These are phyloP conservation scores for Salvia miltiorrhiza DNA, from an alignment of 257 asterid genomes.

Conservation along the genomic window DNA sequence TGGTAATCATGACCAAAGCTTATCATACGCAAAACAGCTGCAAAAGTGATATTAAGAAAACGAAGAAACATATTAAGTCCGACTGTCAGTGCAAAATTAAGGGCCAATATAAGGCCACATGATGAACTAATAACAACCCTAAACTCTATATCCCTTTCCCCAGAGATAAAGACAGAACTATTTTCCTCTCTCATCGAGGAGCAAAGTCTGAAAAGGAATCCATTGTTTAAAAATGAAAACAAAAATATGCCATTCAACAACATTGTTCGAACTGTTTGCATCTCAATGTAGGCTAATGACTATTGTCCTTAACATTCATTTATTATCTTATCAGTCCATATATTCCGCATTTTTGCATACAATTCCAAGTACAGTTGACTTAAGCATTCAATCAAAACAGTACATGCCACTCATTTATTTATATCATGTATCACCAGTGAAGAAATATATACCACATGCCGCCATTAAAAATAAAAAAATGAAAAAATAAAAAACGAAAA, in stretches of 20 bases:
- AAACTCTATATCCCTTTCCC: conserved; percentile 9
- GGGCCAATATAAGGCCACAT: neutral
- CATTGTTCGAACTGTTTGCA: too few relatives aligned
- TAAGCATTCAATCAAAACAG: neutral
- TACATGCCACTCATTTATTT: neutral
- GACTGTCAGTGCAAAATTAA: conserved; percentile 6
- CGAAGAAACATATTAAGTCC: conserved; percentile 2
- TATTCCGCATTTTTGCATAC: neutral
- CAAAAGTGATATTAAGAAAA: conserved; percentile 21
- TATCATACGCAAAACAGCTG: conserved; percentile 96
- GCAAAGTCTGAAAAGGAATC: neutral
- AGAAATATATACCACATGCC: neutral
- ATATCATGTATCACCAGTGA: neutral
- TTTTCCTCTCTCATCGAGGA: neutral
- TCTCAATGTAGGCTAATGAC: too few relatives aligned
- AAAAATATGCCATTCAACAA: too few relatives aligned
- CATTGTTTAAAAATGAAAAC: neutral
- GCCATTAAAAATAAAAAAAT: neutral
- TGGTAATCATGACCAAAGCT: conserved; percentile 97
- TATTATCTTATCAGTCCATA: neutral
- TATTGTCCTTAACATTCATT: neutral
- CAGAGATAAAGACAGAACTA: neutral
- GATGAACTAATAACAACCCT: conserved; percentile 9
- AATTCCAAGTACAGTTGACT: neutral
- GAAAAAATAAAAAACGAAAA: too few relatives aligned